A percentile compares a stretch with the other conserved stretches of the same genome.
phyloP scores from a whole-genome alignment of 345 rosid species.

The Corymbia maculata region DNA sequence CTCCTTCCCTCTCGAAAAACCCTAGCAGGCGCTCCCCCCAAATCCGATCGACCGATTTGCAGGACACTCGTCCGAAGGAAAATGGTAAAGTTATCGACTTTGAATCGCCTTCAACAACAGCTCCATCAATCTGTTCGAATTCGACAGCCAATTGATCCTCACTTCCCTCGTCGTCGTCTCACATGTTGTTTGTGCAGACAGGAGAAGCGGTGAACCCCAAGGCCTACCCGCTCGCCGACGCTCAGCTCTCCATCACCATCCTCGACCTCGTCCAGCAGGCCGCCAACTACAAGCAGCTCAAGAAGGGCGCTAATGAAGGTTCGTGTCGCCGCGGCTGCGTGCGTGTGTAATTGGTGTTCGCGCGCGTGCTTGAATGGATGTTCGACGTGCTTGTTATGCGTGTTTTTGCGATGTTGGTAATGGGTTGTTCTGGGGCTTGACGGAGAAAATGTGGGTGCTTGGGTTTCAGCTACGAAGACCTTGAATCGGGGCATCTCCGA shows the following conservation, averaged over 20 bases:
- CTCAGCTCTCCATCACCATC: constrained; percentile 67
- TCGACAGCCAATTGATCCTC: too few relatives aligned
- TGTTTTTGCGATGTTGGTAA: not conserved
- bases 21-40: constrained; percentile 2
- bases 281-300: constrained; percentile 94
- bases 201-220: constrained; percentile 79
- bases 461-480: constrained; percentile 80
- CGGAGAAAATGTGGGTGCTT: not conserved
- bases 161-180: not conserved
- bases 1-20: not conserved
- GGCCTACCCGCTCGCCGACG: constrained; percentile 84
- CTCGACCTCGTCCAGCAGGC: constrained; percentile 95
- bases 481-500: constrained; percentile 90
- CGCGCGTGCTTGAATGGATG: not conserved
- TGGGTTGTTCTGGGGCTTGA: not conserved
- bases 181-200: constrained; percentile 21
- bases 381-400: not conserved
- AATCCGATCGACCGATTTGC: not conserved
- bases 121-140: too few relatives aligned
- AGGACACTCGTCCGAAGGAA: not conserved
- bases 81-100: not conserved
- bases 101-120: not conserved
- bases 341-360: not conserved
- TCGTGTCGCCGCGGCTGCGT: too few relatives aligned
- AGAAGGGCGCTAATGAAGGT: constrained; percentile 99